Evolutionary conservation across 345 rosid genomes (phyloP).

Genomic region (Hibiscus tridactylites): DNA sequence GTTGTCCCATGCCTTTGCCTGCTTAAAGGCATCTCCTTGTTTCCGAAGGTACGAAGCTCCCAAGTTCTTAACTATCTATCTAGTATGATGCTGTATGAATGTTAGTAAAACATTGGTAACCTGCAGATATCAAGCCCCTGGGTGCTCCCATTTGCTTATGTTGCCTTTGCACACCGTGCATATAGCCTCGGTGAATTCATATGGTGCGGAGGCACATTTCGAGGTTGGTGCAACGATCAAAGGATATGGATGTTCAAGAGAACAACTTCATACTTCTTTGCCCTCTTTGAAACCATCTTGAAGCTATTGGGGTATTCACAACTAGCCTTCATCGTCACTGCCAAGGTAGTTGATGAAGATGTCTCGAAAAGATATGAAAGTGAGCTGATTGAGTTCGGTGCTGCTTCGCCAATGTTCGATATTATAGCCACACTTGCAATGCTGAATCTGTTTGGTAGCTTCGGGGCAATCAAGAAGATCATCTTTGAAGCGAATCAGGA

Average conservation of each 20-base stretch:
- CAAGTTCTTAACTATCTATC: neutral
- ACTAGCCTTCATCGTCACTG: conserved; percentile 30
- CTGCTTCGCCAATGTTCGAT: conserved; percentile 31
- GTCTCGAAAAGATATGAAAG: neutral
- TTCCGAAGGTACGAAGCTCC: conserved; percentile 23
- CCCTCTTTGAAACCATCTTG: conserved; percentile 23
- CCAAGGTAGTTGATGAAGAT: conserved; percentile 30
- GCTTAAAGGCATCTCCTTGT: conserved; percentile 30
- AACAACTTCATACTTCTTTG: conserved; percentile 35
- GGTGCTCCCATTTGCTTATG: conserved; percentile 18
- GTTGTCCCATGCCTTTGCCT: conserved; percentile 40
- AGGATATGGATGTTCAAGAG: conserved; percentile 29
- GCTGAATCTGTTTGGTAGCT: conserved; percentile 28
- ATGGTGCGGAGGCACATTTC: conserved; percentile 20
- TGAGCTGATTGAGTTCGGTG: conserved; percentile 28
- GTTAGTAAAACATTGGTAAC: neutral
- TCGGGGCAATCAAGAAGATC: conserved; percentile 15
- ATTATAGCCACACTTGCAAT: conserved; percentile 32
- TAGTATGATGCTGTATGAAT: neutral
- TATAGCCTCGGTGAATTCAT: conserved; percentile 24
- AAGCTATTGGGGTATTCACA: conserved; percentile 22
- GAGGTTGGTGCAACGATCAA: conserved; percentile 29
- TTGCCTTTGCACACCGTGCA: conserved; percentile 13
- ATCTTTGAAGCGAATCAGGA: neutral
- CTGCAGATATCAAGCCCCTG: conserved; percentile 19